phyloP scores from a whole-genome alignment of 2,329 filamentous ascomycete species.

The Cryphonectria naterciae region DNA sequence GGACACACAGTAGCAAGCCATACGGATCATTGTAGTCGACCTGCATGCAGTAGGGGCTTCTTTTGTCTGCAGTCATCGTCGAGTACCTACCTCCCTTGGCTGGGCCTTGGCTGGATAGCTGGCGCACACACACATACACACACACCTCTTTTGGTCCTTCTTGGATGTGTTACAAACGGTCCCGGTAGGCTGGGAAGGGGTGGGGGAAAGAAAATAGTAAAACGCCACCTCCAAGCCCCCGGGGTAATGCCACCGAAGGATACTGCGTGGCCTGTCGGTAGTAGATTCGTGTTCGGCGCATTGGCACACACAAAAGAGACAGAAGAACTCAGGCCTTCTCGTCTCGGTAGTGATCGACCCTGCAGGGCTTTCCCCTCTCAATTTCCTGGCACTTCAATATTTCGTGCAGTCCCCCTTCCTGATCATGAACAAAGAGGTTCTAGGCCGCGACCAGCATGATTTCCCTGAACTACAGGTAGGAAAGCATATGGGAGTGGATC shows the following conservation, averaged over 20 bases:
- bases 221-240: background rate
- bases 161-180: background rate
- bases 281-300: conserved; percentile 2
- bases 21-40: conserved; percentile 12
- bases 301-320: conserved; percentile 1
- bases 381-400: conserved; percentile 1
- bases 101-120: background rate
- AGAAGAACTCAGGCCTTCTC: background rate
- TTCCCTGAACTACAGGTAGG: background rate
- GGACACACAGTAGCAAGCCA: conserved; percentile 3
- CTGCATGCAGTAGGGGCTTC: conserved; percentile 3
- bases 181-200: background rate
- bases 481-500: background rate
- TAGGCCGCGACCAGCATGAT: background rate
- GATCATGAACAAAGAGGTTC: background rate
- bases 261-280: background rate
- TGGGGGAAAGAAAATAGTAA: background rate
- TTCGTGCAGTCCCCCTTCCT: background rate
- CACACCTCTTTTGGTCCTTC: background rate
- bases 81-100: background rate
- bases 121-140: background rate
- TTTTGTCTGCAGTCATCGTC: background rate
- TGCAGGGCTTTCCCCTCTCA: background rate
- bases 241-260: background rate
- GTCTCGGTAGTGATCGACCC: background rate